Percentiles rank a stretch among this genome's conserved stretches.
Conservation (phyloP, 2,329 filamentous ascomycete species). For the Macrophomina pseudophaseolina region DNA sequence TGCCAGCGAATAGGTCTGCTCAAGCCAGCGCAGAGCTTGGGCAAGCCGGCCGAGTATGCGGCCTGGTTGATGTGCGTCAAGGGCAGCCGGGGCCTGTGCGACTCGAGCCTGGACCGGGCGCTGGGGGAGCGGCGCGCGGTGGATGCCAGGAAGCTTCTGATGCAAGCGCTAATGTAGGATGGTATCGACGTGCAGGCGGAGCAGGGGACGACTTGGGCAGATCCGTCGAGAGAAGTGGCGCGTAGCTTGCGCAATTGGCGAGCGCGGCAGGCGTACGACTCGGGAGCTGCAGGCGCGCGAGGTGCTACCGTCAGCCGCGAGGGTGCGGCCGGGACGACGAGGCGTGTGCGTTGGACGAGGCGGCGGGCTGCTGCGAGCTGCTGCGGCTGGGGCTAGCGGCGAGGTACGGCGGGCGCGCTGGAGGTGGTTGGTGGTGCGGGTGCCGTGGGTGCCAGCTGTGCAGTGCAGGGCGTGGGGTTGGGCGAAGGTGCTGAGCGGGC, state of each 20-base stretch:
- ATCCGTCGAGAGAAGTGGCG: conserved; percentile 24
- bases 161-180: conserved; percentile 25
- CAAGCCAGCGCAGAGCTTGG: conserved; percentile 27
- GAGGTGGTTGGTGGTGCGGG: not conserved
- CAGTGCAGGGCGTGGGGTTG: not conserved
- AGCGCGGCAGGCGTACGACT: conserved; percentile 25
- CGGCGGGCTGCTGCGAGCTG: conserved; percentile 8
- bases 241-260: conserved; percentile 26
- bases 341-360: conserved; percentile 18
- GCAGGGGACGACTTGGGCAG: conserved; percentile 23
- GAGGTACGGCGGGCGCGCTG: conserved; percentile 19
- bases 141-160: conserved; percentile 27
- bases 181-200: conserved; percentile 26
- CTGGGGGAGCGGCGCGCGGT: conserved; percentile 10
- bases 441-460: not conserved
- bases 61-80: conserved; percentile 31
- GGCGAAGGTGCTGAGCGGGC: not conserved
- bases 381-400: not conserved
- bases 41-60: conserved; percentile 39
- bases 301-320: conserved; percentile 27
- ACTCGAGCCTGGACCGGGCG: conserved; percentile 25
- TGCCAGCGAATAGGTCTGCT: conserved; percentile 29
- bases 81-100: conserved; percentile 28
- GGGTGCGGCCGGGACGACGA: conserved; percentile 16
- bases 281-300: conserved; percentile 26